phyloP scores from a whole-genome alignment of 2,329 filamentous ascomycete species.

The Epichloe festucae region DNA sequence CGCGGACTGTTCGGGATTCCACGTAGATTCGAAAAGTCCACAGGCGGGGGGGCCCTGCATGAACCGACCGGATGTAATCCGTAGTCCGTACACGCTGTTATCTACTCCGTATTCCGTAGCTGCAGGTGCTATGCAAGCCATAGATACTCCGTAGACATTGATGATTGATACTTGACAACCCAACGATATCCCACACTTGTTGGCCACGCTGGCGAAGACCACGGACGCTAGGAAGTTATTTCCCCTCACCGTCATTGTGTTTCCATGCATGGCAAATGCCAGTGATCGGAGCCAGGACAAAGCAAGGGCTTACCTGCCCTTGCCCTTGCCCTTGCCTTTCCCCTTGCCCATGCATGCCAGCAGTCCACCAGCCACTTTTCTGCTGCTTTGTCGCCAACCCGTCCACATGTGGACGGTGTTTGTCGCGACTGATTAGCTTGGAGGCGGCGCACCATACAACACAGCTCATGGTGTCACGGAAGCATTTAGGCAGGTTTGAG shows the following conservation, averaged over 20 bases:
- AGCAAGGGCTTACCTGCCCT: not conserved
- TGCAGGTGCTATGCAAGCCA: conserved; percentile 14
- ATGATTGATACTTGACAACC: not conserved
- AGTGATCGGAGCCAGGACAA: conserved; percentile 1
- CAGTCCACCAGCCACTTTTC: not conserved
- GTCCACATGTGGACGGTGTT: not conserved
- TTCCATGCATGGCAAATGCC: conserved; percentile 1
- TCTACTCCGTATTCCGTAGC: not conserved
- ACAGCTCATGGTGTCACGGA: too few relatives aligned
- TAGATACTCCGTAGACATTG: not conserved
- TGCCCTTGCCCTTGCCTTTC: not conserved
- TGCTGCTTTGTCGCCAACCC: not conserved
- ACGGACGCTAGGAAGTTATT: not conserved
- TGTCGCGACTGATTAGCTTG: too few relatives aligned
- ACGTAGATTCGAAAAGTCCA: not conserved
- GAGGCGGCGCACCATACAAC: too few relatives aligned
- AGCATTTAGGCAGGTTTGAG: not conserved
- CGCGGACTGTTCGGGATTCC: not conserved
- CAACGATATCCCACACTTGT: not conserved
- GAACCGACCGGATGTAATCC: conserved; percentile 5
- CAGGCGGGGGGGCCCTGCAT: conserved; percentile 5
- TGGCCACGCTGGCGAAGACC: not conserved
- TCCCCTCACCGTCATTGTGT: not conserved
- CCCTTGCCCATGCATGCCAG: too few relatives aligned
- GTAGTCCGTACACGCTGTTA: not conserved